Conservation (phyloP, 495 filamentous ascomycete genomes). For the Cryomyces minteri region DNA sequence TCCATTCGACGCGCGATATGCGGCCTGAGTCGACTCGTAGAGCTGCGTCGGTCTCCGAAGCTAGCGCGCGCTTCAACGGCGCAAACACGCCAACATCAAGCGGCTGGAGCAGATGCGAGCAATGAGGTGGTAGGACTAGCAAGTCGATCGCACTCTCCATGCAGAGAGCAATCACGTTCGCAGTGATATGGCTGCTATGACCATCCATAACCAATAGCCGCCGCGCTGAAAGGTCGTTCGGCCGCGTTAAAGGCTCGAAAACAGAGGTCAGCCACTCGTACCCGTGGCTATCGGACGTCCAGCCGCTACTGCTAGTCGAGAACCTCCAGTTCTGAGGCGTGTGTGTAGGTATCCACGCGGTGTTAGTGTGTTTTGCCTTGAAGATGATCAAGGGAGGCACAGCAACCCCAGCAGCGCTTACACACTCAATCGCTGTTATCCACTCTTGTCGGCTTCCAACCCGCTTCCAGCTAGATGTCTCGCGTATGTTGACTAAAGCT, state of each 20-base stretch:
- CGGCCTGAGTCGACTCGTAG: conserved; percentile 1
- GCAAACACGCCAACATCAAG: conserved; percentile 5
- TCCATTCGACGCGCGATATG: conserved; percentile 3
- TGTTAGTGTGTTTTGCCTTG: conserved; percentile 6
- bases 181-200: conserved; percentile 6
- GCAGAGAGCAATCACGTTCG: conserved; percentile 1
- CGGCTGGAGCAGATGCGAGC: conserved; percentile 5
- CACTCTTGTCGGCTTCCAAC: conserved; percentile 1
- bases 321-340: conserved; percentile 1
- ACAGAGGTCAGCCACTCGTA: conserved; percentile 4
- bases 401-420: conserved; percentile 1
- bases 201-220: conserved; percentile 6
- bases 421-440: conserved; percentile 7
- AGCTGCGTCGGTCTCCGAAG: conserved; percentile 1
- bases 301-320: conserved; percentile 6
- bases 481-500: too few species aligned
- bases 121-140: conserved; percentile 7
- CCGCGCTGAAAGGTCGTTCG: not conserved
- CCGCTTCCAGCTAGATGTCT: conserved; percentile 4
- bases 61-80: conserved; percentile 4
- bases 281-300: conserved; percentile 2
- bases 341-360: not conserved
- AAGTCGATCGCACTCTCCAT: conserved; percentile 6
- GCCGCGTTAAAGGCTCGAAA: conserved; percentile 4
- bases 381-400: conserved; percentile 7